Conservation (phyloP, 768 basidiomycete species). For the Phaeotremella skinneri region DNA sequence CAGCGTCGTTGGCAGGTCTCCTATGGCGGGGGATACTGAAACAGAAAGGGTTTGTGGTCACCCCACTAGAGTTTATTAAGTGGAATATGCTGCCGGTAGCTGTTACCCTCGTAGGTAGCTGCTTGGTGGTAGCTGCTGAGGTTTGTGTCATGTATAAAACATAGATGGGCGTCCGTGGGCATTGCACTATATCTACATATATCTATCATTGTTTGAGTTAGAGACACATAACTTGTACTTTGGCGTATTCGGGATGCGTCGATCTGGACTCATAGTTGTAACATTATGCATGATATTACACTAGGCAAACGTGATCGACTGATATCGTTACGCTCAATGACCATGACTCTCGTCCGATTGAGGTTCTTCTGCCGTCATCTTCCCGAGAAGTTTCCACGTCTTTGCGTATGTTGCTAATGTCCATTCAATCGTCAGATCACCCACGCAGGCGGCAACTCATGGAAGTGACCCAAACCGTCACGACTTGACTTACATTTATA, state of each 20-base stretch:
- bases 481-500: slow-evolving; percentile 60
- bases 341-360: slow-evolving; percentile 11
- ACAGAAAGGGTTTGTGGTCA: slow-evolving; percentile 69
- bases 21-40: slow-evolving; percentile 73
- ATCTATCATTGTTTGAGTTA: neutral
- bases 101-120: slow-evolving; percentile 65
- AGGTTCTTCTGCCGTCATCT: slow-evolving; percentile 49
- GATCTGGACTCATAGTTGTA: no score
- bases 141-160: slow-evolving; percentile 55
- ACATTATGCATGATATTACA: no score
- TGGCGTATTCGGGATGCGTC: no score
- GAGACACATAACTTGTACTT: neutral
- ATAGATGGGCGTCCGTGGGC: slow-evolving; percentile 1
- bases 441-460: slow-evolving; percentile 2
- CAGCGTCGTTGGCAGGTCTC: slow-evolving; percentile 81
- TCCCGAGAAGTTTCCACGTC: slow-evolving; percentile 47
- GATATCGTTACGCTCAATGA: neutral
- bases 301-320: neutral
- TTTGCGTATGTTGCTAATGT: slow-evolving; percentile 48
- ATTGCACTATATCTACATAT: neutral
- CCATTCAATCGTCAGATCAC: no score
- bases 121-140: slow-evolving; percentile 72
- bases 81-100: slow-evolving; percentile 70
- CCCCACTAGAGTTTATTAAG: slow-evolving; percentile 63
- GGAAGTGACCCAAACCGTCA: neutral